Evolutionary conservation across 2,329 filamentous ascomycete species (phyloP).

Genomic region (Penicillium sp.): DNA sequence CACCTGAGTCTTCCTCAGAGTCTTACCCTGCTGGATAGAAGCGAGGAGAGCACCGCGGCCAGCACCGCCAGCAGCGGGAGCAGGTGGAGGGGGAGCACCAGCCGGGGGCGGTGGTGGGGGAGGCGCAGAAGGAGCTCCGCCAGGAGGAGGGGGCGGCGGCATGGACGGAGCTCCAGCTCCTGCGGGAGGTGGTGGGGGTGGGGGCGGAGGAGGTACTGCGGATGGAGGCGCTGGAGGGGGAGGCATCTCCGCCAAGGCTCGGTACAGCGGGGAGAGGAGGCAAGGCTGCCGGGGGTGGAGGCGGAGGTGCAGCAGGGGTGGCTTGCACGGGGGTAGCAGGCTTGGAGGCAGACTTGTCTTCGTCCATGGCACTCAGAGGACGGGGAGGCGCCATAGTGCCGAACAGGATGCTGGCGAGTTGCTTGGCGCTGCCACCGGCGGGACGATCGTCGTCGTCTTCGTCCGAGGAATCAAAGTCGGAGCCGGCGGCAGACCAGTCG

Average conservation of each 20-base stretch:
- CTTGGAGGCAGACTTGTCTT: conserved; percentile 56
- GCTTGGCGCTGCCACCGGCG: conserved; percentile 78
- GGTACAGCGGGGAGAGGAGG: conserved; percentile 29
- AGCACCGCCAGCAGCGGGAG: conserved; percentile 51
- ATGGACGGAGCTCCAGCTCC: conserved; percentile 44
- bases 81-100: conserved; percentile 38
- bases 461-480: conserved; percentile 67
- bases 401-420: conserved; percentile 90
- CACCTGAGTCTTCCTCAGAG: conserved; percentile 81
- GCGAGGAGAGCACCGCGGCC: conserved; percentile 64
- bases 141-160: conserved; percentile 40
- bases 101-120: conserved; percentile 39
- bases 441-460: conserved; percentile 74
- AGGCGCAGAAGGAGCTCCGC: conserved; percentile 27
- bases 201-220: conserved; percentile 33
- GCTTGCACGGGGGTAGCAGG: conserved; percentile 46
- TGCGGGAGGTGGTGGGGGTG: conserved; percentile 38
- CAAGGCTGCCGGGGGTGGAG: conserved; percentile 48
- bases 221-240: conserved; percentile 27
- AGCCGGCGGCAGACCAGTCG: conserved; percentile 79
- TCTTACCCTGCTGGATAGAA: conserved; percentile 75
- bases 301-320: conserved; percentile 36
- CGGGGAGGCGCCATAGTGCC: conserved; percentile 94
- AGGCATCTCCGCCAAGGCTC: conserved; percentile 26
- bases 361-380: conserved; percentile 74